A percentile compares a stretch with the other conserved stretches of the same genome.
Conservation (phyloP, 2,329 filamentous ascomycete genomes). For the Fusarium annulatum region DNA sequence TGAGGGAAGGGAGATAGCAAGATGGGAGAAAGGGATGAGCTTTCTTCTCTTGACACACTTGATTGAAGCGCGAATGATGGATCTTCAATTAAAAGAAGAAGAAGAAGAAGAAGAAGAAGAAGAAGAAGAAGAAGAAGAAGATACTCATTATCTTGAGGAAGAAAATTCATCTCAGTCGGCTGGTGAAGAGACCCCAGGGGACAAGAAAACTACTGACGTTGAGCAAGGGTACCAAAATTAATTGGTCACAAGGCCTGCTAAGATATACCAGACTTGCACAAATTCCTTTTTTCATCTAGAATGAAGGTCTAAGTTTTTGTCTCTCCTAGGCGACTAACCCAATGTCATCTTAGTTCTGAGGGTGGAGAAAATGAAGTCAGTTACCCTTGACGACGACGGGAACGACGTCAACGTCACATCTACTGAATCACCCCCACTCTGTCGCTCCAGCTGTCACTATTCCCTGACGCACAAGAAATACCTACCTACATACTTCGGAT, state of each 20-base stretch:
- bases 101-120: not conserved
- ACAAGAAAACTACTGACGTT: not conserved
- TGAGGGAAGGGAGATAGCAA: not conserved
- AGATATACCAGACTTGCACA: accelerated
- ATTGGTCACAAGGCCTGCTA: not conserved
- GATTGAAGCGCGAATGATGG: conserved; percentile 13
- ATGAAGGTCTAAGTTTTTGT: not conserved
- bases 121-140: not conserved
- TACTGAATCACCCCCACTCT: not conserved
- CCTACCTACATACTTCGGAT: not conserved
- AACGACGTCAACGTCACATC: conserved; percentile 6
- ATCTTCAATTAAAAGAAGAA: not conserved
- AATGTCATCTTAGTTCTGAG: not conserved
- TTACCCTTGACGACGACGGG: conserved; percentile 1
- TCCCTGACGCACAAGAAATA: conserved; percentile 13
- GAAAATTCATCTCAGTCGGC: conserved; percentile 29
- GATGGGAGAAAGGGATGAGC: not conserved
- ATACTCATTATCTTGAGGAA: not conserved
- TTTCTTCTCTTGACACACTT: not conserved
- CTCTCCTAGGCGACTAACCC: conserved; percentile 16
- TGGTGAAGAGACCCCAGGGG: not conserved
- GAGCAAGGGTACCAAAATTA: not conserved
- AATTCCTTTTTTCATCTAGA: not conserved
- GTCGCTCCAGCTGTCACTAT: conserved; percentile 7
- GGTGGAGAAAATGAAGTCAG: conserved; percentile 2